These are phyloP conservation scores for Trichoderma afroharzianum DNA, from an alignment of 2,329 filamentous ascomycete species.

Conservation along the genomic window DNA sequence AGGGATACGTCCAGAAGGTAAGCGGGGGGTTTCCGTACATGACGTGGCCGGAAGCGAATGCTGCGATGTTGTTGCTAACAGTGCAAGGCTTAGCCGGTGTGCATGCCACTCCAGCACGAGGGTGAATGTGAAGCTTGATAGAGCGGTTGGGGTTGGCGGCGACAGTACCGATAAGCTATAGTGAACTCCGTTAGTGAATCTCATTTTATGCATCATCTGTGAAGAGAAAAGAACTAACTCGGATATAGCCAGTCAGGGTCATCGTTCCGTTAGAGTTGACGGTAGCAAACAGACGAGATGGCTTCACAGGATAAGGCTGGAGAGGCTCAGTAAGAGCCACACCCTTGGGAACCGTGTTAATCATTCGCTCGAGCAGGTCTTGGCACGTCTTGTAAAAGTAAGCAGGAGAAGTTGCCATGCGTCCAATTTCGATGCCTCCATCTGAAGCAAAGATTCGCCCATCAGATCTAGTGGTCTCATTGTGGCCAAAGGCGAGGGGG, in stretches of 20 bases:
- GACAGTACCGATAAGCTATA: neutral
- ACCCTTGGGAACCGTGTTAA: constrained; percentile 18
- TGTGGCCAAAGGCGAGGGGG: constrained; percentile 23
- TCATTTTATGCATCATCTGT: neutral
- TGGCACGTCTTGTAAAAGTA: constrained; percentile 19
- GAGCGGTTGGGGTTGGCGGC: constrained; percentile 12
- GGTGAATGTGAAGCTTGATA: constrained; percentile 18
- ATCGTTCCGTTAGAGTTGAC: constrained; percentile 17
- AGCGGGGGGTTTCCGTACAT: constrained; percentile 13
- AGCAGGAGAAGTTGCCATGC: constrained; percentile 11
- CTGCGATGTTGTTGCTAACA: neutral
- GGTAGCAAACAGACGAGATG: constrained; percentile 14
- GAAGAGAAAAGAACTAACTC: neutral
- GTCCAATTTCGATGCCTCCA: constrained; percentile 15
- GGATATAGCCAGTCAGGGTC: constrained; percentile 12
- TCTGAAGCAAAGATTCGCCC: constrained; percentile 24
- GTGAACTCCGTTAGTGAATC: neutral
- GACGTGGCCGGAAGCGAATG: neutral
- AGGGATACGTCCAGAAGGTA: constrained; percentile 14
- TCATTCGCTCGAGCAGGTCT: constrained; percentile 17
- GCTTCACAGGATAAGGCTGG: constrained; percentile 17
- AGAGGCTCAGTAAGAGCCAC: constrained; percentile 17
- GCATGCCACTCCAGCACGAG: constrained; percentile 15
- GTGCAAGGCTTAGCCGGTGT: neutral
- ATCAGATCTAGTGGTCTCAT: constrained; percentile 23